Conservation (phyloP, 1,139 yeast genomes). For the Hansenula lynferdii region DNA sequence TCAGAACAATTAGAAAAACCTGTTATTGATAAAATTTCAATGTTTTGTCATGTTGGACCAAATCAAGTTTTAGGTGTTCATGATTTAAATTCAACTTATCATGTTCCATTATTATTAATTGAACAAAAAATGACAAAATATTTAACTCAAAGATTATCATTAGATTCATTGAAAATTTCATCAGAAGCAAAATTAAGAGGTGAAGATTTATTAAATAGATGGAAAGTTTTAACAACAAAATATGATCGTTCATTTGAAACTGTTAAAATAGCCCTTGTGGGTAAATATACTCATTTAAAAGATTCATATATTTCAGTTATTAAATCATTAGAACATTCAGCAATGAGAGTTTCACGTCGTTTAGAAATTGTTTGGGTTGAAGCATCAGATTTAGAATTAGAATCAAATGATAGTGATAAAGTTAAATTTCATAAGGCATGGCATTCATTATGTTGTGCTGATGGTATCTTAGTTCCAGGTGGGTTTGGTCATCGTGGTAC, state of each 20-base stretch:
- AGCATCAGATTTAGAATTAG: slow-evolving; percentile 83
- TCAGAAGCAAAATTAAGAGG: slow-evolving; percentile 61
- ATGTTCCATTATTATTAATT: slow-evolving; percentile 86
- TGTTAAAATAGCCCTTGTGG: slow-evolving; percentile 93
- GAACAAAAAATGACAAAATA: slow-evolving; percentile 83
- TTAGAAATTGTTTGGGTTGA: slow-evolving; percentile 95
- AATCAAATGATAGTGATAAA: slow-evolving; percentile 56
- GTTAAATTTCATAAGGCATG: slow-evolving; percentile 90
- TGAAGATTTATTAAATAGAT: slow-evolving; percentile 59
- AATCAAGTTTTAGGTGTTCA: slow-evolving; percentile 96
- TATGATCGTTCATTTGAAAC: slow-evolving; percentile 81
- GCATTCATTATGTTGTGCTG: slow-evolving; percentile 91
- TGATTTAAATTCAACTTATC: slow-evolving; percentile 96
- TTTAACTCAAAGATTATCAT: slow-evolving; percentile 62
- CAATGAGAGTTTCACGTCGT: slow-evolving; percentile 83
- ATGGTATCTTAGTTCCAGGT: slow-evolving; percentile 97
- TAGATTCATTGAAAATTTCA: slow-evolving; percentile 47
- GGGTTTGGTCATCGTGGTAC: slow-evolving; percentile 98
- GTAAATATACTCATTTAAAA: slow-evolving; percentile 93
- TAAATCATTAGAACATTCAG: slow-evolving; percentile 91
- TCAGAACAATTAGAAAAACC: slow-evolving; percentile 73
- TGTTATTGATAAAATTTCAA: slow-evolving; percentile 91
- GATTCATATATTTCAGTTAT: slow-evolving; percentile 95
- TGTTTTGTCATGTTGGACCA: slow-evolving; percentile 99
- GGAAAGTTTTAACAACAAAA: slow-evolving; percentile 74